phyloP scores from a whole-genome alignment of 192 early-diverging fungal genomes.

The Phycomyces nitens region DNA sequence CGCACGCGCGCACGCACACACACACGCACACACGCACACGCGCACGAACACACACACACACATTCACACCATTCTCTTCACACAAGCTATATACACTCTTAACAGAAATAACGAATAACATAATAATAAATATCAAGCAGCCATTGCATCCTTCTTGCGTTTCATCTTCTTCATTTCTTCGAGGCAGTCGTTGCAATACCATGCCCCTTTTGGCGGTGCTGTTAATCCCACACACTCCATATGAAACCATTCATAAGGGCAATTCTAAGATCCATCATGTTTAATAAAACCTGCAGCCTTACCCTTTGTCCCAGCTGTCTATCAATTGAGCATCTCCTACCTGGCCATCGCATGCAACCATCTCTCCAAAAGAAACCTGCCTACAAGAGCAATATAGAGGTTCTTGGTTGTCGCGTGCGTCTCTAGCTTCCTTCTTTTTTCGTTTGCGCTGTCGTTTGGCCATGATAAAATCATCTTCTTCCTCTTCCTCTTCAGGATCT shows the following conservation, averaged over 20 bases:
- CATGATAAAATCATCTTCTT: slow-evolving; percentile 19
- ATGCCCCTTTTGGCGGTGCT: slow-evolving; percentile 63
- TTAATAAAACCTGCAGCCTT: no score
- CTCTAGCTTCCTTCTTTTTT: slow-evolving; percentile 25
- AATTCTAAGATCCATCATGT: slow-evolving; percentile 41
- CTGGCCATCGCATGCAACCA: slow-evolving; percentile 71
- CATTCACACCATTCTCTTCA: no score
- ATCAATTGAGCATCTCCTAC: slow-evolving; percentile 28
- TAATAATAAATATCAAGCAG: no score
- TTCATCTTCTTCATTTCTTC: slow-evolving; percentile 27
- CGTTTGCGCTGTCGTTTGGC: slow-evolving; percentile 15
- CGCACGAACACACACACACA: no score
- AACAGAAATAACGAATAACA: no score
- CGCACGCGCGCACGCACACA: no score
- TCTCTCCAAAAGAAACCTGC: slow-evolving; percentile 67
- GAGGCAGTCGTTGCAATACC: slow-evolving; percentile 58
- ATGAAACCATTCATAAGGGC: slow-evolving; percentile 75
- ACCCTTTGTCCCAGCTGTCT: no score
- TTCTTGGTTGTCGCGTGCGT: slow-evolving; percentile 44
- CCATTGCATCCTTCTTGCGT: slow-evolving; percentile 21
- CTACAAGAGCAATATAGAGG: slow-evolving; percentile 63
- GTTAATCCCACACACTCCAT: slow-evolving; percentile 63
- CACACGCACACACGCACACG: no score
- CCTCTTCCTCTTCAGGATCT: slow-evolving; percentile 14
- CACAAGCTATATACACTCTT: no score